Evolutionary conservation across 108 stramenopile genomes (phyloP), one percentile per base, ranked within the genome.

Genomic region (Bacterosira constricta): DNA sequence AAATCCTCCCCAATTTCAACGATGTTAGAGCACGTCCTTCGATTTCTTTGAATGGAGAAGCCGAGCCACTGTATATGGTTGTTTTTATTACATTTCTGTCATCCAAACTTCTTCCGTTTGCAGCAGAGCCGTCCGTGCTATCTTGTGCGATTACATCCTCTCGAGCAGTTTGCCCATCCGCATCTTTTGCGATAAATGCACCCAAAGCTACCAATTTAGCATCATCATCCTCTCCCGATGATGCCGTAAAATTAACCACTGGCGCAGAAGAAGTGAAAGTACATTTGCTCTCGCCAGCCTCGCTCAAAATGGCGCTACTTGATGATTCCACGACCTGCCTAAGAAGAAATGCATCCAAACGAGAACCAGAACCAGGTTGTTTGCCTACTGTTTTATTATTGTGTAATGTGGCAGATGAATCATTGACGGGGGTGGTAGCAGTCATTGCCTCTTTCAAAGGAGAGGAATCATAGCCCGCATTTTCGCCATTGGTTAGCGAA

Each of bases 211-310:
- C 2, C n/a, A n/a, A 12, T 37, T n/a, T n/a, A 3, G 41, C 41
- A 42, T n/a, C n/a, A n/a, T n/a, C n/a, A 42, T 42, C 41, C 4
- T 8, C 41, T 1, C 41, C 41, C 6, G 17, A n/a, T 60, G 37
- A 18, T 41, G 36, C 53, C 6, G n/a, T 42, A 3, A 42, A 42
- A 6, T 12, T 6, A 42, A 42, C n/a, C 41, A 42, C n/a, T 42
- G 41, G 41, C 8, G 41, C 10, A 42, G 41, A 38, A 1, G 59
- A 60, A n/a, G 37, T 60, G 41, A 37, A 60, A n/a, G 37, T 60
- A 25, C 59, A 60, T 60, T 25, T 38, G 8, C 39, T 27, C 6
- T 26, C 38, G 9, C 27, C 18, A 38, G 37, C 23, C 37, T 58
- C 56, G 23, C 56, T 58, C 21, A 20, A 12, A 37, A 58, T 58